These are phyloP conservation scores for Abelmoschus esculentus DNA, from an alignment of 345 rosid species.

Conservation along the genomic window DNA sequence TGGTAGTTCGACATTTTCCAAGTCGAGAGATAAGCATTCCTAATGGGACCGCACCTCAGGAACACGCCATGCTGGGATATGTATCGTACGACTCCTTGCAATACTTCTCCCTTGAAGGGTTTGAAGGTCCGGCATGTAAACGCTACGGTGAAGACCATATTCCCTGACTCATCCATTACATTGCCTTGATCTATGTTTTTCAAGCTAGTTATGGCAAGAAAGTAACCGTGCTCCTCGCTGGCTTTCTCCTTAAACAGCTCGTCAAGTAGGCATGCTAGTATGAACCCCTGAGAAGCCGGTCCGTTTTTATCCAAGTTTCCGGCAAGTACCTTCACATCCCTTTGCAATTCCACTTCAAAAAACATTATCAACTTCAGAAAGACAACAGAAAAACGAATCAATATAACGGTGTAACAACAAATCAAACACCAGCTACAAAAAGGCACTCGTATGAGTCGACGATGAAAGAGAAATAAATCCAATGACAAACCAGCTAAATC, in stretches of 20 bases:
- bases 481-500: neutral
- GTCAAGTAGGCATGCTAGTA: conserved; percentile 17
- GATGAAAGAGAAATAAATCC: neutral
- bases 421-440: neutral
- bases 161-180: conserved; percentile 1
- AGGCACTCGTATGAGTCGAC: neutral
- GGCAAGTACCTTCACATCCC: conserved; percentile 14
- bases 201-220: conserved; percentile 29
- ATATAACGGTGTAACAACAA: too few relatives aligned
- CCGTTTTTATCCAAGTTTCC: conserved; percentile 13
- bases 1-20: conserved; percentile 25
- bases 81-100: conserved; percentile 23
- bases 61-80: conserved; percentile 11
- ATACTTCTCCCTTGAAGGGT: conserved; percentile 20
- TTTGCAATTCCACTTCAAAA: conserved; percentile 22
- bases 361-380: conserved; percentile 16
- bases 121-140: conserved; percentile 25
- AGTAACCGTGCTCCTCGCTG: conserved; percentile 22
- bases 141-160: conserved; percentile 2
- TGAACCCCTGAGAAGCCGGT: conserved; percentile 2
- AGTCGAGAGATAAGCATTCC: conserved; percentile 22
- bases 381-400: neutral
- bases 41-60: conserved; percentile 26
- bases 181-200: conserved; percentile 16
- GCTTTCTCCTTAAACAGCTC: conserved; percentile 20